Evolutionary conservation across 2,329 filamentous ascomycete genomes (phyloP).

Genomic region (Ceratocystis huliohia): DNA sequence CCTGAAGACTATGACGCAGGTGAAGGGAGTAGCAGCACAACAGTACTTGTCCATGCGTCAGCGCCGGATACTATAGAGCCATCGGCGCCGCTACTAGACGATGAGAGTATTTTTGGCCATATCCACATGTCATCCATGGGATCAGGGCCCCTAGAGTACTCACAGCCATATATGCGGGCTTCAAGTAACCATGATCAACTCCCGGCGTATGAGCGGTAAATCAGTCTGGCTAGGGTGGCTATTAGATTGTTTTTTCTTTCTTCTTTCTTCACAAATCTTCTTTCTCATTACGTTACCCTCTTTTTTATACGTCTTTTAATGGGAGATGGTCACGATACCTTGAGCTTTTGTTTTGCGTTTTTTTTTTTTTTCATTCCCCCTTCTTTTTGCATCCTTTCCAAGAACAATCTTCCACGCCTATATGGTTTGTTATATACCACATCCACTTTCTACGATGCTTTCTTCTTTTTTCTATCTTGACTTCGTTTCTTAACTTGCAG

Average conservation of each 20-base stretch:
- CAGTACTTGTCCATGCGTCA: slow-evolving; percentile 13
- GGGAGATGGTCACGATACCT: not conserved
- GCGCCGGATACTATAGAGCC: slow-evolving; percentile 16
- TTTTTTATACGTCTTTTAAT: not conserved
- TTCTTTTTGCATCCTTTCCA: not conserved
- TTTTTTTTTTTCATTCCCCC: not conserved
- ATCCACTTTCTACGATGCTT: not conserved
- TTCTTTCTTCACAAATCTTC: not conserved
- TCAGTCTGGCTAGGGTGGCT: not conserved
- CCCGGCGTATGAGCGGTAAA: slow-evolving; percentile 31
- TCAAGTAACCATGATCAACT: slow-evolving; percentile 28
- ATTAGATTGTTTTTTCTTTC: not conserved
- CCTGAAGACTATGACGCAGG: slow-evolving; percentile 39
- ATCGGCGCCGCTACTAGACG: slow-evolving; percentile 26
- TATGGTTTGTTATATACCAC: not conserved
- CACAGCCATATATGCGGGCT: not conserved
- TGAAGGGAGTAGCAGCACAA: slow-evolving; percentile 22
- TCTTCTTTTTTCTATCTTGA: not conserved
- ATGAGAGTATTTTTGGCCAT: slow-evolving; percentile 22
- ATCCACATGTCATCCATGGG: too few species aligned
- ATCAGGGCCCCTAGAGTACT: not conserved
- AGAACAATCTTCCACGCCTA: not conserved
- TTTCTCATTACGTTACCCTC: not conserved
- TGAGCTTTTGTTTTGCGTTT: not conserved
- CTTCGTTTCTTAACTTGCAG: not conserved